phyloP scores from a whole-genome alignment of 768 basidiomycete species.

The Ramaria sp. region DNA sequence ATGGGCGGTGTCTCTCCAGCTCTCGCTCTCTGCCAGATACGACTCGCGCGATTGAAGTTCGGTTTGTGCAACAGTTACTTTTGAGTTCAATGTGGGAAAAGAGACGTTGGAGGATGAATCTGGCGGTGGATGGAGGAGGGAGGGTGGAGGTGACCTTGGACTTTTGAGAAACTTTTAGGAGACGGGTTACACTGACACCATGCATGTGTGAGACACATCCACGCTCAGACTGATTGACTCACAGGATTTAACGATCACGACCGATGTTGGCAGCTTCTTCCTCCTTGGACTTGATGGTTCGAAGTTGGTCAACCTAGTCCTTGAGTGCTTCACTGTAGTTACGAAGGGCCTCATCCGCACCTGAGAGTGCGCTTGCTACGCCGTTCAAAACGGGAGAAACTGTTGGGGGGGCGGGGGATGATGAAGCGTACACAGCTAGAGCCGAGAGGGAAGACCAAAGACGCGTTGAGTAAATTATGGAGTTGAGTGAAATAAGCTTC shows the following conservation, averaged over 20 bases:
- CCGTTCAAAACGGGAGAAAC: conserved; percentile 38
- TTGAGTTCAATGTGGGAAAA: conserved; percentile 21
- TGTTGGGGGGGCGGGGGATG: conserved; percentile 47
- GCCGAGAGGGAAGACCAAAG: conserved; percentile 52
- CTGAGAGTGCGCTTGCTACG: conserved; percentile 47
- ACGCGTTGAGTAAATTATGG: conserved; percentile 42
- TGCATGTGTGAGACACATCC: background rate
- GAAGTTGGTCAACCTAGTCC: conserved; percentile 52
- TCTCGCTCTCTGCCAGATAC: conserved; percentile 56
- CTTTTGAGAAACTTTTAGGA: conserved; percentile 65
- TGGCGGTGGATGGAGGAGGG: conserved; percentile 21
- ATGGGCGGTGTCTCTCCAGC: conserved; percentile 39
- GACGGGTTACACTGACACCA: conserved; percentile 51
- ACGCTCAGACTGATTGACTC: conserved; percentile 16
- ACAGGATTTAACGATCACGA: conserved; percentile 77
- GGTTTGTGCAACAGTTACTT: conserved; percentile 56
- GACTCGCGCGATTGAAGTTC: conserved; percentile 78
- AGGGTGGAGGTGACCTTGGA: conserved; percentile 33
- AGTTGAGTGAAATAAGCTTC: conserved; percentile 63
- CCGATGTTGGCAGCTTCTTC: conserved; percentile 63
- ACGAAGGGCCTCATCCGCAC: conserved; percentile 59
- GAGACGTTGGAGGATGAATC: conserved; percentile 12
- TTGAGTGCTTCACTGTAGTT: conserved; percentile 53
- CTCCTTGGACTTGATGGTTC: conserved; percentile 52
- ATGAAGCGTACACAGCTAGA: conserved; percentile 63